Conservation (phyloP, 495 filamentous ascomycete genomes). For the Penicillium crystallinum region DNA sequence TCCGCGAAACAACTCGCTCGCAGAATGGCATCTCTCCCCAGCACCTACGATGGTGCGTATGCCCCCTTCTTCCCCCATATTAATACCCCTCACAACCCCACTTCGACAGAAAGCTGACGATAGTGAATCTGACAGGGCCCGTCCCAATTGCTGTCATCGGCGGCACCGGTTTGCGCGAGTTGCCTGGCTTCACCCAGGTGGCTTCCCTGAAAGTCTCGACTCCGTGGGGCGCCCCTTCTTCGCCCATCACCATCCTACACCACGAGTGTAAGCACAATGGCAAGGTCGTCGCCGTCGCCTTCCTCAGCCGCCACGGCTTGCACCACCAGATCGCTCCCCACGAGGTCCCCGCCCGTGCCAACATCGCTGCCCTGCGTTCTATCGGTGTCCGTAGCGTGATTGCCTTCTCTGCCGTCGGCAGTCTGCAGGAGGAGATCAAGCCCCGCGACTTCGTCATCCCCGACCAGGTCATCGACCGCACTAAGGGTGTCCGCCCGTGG, state of each 20-base stretch:
- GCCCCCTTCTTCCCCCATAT: not conserved
- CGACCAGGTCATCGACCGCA: conserved; percentile 96
- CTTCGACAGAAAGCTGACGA: conserved; percentile 10
- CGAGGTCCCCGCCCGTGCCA: conserved; percentile 85
- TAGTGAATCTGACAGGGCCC: conserved; percentile 47
- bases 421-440: conserved; percentile 82
- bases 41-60: conserved; percentile 48
- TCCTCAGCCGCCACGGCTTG: conserved; percentile 84
- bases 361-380: conserved; percentile 87
- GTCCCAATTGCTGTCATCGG: conserved; percentile 94
- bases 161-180: conserved; percentile 78
- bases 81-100: conserved; percentile 16
- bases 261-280: conserved; percentile 59
- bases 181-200: conserved; percentile 72
- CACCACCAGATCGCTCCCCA: conserved; percentile 89
- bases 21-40: conserved; percentile 53
- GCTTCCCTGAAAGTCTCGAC: conserved; percentile 67
- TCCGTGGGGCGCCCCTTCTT: conserved; percentile 90
- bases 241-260: conserved; percentile 83
- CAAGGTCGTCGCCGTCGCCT: conserved; percentile 70
- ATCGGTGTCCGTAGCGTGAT: conserved; percentile 86
- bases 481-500: conserved; percentile 86
- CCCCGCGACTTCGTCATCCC: conserved; percentile 95
- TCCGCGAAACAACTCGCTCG: conserved; percentile 32
- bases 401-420: conserved; percentile 93